Conservation (phyloP, 2,329 filamentous ascomycete genomes). For the Teratosphaeria gauchensis region DNA sequence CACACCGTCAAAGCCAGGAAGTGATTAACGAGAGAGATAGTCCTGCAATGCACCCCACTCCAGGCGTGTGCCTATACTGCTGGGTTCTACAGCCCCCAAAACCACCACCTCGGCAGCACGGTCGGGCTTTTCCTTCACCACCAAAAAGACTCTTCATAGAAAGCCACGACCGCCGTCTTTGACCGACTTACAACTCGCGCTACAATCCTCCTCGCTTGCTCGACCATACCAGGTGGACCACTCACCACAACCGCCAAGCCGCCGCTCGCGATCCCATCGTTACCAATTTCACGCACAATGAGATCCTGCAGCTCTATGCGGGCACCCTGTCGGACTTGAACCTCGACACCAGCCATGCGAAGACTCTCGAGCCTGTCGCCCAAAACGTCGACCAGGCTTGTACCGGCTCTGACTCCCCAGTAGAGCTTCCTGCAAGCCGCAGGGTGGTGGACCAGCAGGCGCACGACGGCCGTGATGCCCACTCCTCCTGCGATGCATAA, state of each 20-base stretch:
- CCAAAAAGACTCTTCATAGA: background rate
- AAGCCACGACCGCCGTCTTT: background rate
- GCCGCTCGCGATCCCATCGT: background rate
- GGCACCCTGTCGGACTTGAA: background rate
- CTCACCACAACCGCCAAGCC: background rate
- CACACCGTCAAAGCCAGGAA: too few species aligned
- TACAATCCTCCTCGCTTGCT: background rate
- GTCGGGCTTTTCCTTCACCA: background rate
- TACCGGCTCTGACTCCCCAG: background rate
- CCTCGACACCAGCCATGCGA: background rate
- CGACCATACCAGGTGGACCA: background rate
- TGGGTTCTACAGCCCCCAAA: too few species aligned
- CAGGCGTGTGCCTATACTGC: too few species aligned
- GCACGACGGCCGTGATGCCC: conserved; percentile 38
- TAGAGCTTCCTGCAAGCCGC: background rate
- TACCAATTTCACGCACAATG: background rate
- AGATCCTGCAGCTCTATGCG: background rate
- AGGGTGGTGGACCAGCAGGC: conserved; percentile 16
- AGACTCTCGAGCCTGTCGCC: background rate
- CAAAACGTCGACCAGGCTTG: background rate
- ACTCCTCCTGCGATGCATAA: conserved; percentile 40
- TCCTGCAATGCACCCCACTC: too few species aligned
- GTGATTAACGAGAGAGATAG: too few species aligned
- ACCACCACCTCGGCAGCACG: too few species aligned
- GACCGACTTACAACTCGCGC: background rate